Conservation (phyloP, 2,329 filamentous ascomycete genomes). For the Teratosphaeria zuluensis region DNA sequence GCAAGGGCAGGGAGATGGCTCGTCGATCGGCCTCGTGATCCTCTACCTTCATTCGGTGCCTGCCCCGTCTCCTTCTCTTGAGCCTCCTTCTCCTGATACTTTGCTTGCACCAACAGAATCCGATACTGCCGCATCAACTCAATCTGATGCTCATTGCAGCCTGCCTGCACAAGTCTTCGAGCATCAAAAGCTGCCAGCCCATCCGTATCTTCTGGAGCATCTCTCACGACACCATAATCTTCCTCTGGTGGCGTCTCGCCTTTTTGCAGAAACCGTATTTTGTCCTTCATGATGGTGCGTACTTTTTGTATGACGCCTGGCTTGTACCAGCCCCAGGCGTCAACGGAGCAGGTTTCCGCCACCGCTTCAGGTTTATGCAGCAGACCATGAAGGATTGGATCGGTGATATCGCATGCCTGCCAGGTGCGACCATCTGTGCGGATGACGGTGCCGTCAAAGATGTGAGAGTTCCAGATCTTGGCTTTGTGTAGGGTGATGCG, state of each 20-base stretch:
- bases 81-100: neutral
- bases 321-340: slow-evolving; percentile 68
- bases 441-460: slow-evolving; percentile 72
- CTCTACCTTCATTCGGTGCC: neutral
- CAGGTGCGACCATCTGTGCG: slow-evolving; percentile 78
- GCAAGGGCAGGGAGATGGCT: neutral
- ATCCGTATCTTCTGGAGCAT: neutral
- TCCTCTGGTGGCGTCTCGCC: slow-evolving; percentile 24
- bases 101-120: neutral
- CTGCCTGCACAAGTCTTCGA: neutral
- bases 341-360: slow-evolving; percentile 38
- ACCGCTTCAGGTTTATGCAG: slow-evolving; percentile 50
- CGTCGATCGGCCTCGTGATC: neutral
- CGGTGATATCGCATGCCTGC: slow-evolving; percentile 87
- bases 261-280: slow-evolving; percentile 47
- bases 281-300: slow-evolving; percentile 79
- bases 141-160: neutral
- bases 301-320: slow-evolving; percentile 74
- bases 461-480: slow-evolving; percentile 35
- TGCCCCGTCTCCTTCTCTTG: neutral
- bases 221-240: slow-evolving; percentile 11
- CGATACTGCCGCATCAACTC: neutral
- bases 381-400: slow-evolving; percentile 60
- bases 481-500: neutral
- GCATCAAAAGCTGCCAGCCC: neutral